Percentiles rank a stretch among this genome's conserved stretches.
Conservation (phyloP, 768 basidiomycete species). For the Phylloporus sp. region DNA sequence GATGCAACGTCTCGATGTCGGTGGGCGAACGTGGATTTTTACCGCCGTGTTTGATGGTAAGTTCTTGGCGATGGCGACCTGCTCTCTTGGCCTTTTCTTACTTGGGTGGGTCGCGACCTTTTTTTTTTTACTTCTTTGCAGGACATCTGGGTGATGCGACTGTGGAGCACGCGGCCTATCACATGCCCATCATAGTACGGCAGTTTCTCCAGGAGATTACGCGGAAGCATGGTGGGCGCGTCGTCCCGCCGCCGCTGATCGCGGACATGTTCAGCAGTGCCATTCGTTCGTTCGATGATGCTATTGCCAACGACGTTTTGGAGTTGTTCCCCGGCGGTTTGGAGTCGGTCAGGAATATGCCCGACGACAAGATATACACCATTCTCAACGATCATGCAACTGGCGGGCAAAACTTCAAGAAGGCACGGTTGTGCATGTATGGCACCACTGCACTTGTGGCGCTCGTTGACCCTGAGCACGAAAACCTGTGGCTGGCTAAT, state of each 20-base stretch:
- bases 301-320: constrained; percentile 61
- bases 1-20: constrained; percentile 50
- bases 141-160: constrained; percentile 68
- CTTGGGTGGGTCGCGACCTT: not conserved
- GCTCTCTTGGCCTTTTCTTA: too few relatives aligned
- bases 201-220: constrained; percentile 47
- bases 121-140: constrained; percentile 19
- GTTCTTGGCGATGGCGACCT: constrained; percentile 19
- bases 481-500: constrained; percentile 75
- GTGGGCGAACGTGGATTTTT: constrained; percentile 55
- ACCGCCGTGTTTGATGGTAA: constrained; percentile 68
- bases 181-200: constrained; percentile 62
- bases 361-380: constrained; percentile 50
- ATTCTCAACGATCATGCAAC: constrained; percentile 61
- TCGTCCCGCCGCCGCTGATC: constrained; percentile 44
- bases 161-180: constrained; percentile 62
- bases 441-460: constrained; percentile 74
- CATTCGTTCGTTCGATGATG: constrained; percentile 59
- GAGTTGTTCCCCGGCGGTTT: constrained; percentile 56
- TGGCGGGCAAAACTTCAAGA: constrained; percentile 57
- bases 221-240: constrained; percentile 35
- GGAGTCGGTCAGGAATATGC: constrained; percentile 44
- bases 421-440: constrained; percentile 69
- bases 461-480: constrained; percentile 61
- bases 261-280: constrained; percentile 53